Evolutionary conservation across 139 green algal genomes (phyloP).

Genomic region (Tetradesmus lagerheimii): DNA sequence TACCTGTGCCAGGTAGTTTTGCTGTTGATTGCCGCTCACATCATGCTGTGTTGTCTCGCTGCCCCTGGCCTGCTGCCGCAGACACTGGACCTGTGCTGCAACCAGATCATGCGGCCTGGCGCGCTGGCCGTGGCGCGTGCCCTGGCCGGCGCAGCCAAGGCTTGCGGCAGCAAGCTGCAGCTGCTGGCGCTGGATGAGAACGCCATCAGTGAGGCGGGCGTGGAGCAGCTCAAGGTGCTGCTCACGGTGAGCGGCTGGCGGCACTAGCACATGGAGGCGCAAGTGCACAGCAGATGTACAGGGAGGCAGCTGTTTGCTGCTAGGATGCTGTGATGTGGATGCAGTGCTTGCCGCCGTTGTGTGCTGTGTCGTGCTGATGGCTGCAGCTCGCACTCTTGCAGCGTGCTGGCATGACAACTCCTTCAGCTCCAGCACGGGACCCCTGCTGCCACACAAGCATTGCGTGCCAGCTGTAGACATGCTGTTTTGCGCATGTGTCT

Average conservation of each 20-base stretch:
- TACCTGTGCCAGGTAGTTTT: no score
- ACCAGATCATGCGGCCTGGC: conserved; percentile 77
- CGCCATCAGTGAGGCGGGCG: conserved; percentile 74
- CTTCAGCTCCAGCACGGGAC: no score
- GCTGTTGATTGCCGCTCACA: background rate
- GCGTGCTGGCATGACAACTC: no score
- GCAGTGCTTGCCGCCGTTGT: no score
- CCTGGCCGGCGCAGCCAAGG: conserved; percentile 48
- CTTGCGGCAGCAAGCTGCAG: conserved; percentile 54
- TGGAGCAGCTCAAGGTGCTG: conserved; percentile 61
- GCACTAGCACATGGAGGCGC: no score
- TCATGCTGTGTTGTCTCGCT: conserved; percentile 17
- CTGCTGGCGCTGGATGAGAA: conserved; percentile 88
- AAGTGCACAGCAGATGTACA: no score
- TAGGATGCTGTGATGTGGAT: background rate
- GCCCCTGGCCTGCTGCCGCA: background rate
- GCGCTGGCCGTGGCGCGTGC: conserved; percentile 65
- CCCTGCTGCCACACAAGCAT: no score
- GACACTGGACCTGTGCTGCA: conserved; percentile 72
- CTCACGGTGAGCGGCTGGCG: background rate
- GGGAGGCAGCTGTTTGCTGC: no score
- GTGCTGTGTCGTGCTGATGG: no score
- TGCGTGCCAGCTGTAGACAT: no score
- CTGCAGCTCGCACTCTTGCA: background rate
- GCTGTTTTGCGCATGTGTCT: background rate